Conservation (phyloP, 257 asterid genomes). For the Penstemon eatonii region DNA sequence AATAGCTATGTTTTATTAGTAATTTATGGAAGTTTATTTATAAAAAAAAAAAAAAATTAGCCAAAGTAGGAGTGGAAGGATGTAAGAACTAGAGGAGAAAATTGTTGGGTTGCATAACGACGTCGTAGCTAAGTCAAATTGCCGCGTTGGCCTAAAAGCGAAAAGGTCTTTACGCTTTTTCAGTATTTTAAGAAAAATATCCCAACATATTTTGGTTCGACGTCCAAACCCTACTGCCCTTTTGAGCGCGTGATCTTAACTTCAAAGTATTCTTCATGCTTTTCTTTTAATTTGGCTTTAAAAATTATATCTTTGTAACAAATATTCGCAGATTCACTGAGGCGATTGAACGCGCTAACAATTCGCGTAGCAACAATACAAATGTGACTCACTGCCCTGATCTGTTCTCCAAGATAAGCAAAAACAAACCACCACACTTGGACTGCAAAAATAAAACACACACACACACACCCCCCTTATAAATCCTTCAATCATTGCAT, state of each 20-base stretch:
- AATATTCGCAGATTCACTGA: not conserved
- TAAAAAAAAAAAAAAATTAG: no score
- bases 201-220: slow-evolving; percentile 27
- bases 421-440: slow-evolving; percentile 13
- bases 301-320: not conserved
- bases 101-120: no score
- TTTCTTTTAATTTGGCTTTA: not conserved
- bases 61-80: no score
- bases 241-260: slow-evolving; percentile 23
- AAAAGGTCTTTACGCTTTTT: slow-evolving; percentile 32
- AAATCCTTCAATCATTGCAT: not conserved
- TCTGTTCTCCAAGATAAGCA: slow-evolving; percentile 21
- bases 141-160: slow-evolving; percentile 26
- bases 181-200: slow-evolving; percentile 22
- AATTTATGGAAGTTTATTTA: no score
- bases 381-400: slow-evolving; percentile 6
- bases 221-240: not conserved
- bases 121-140: not conserved
- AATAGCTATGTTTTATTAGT: no score
- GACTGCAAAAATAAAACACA: not conserved
- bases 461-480: not conserved
- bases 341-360: slow-evolving; percentile 18
- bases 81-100: no score
- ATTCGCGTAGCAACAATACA: slow-evolving; percentile 23
- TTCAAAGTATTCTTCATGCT: not conserved